A percentile compares a stretch with the other conserved stretches of the same genome.
Evolutionary conservation across 805 yeast genomes (phyloP).

Genomic region (Monosporozyma unispora): DNA sequence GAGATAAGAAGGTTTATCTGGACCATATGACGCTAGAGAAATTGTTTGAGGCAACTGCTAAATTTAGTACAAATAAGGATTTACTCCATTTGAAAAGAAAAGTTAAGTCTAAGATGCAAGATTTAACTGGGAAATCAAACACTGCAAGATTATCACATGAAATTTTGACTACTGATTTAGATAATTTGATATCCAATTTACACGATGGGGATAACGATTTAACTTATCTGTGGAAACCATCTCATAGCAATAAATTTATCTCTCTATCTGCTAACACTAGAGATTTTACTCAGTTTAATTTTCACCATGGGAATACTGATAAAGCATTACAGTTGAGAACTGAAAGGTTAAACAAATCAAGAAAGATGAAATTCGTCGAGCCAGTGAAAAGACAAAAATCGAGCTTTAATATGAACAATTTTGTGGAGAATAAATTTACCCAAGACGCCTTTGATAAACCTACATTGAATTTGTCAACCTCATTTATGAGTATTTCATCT

Average conservation of each 20-base stretch:
- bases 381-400: neutral
- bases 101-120: conserved; percentile 66
- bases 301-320: conserved; percentile 21
- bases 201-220: conserved; percentile 27
- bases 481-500: conserved; percentile 18
- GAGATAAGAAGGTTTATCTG: conserved; percentile 39
- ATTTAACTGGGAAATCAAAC: conserved; percentile 38
- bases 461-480: conserved; percentile 3
- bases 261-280: conserved; percentile 1
- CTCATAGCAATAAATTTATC: conserved; percentile 3
- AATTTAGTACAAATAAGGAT: conserved; percentile 32
- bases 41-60: conserved; percentile 40
- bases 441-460: neutral
- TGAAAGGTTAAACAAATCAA: neutral
- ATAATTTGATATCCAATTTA: conserved; percentile 21
- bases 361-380: neutral
- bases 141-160: conserved; percentile 30
- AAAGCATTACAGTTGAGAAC: conserved; percentile 5
- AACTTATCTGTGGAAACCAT: conserved; percentile 37
- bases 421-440: conserved; percentile 1
- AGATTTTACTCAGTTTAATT: conserved; percentile 15
- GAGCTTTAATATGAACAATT: conserved; percentile 1
- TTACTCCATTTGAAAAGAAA: conserved; percentile 50
- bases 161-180: conserved; percentile 35
- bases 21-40: conserved; percentile 49